Conservation (phyloP, 805 yeast genomes). For the Priceomyces melissophilus region DNA sequence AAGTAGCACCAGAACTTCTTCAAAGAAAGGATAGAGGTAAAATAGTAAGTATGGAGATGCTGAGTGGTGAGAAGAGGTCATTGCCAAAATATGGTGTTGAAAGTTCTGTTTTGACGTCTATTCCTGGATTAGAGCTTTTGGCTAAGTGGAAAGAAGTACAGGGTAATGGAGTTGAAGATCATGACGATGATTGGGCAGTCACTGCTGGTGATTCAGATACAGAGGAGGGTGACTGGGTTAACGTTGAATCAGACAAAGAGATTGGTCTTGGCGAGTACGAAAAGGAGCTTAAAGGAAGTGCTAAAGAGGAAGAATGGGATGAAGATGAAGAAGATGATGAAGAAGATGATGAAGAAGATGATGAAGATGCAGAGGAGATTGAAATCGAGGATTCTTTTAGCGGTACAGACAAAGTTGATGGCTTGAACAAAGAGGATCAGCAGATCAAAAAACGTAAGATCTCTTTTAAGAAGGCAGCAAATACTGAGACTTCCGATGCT, state of each 20-base stretch:
- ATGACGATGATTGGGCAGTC: conserved; percentile 60
- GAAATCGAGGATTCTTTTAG: too few species aligned
- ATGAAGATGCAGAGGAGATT: conserved; percentile 24
- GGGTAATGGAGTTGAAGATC: conserved; percentile 50
- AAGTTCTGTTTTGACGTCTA: conserved; percentile 55
- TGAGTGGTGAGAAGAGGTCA: conserved; percentile 51
- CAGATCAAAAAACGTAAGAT: conserved; percentile 29
- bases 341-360: conserved; percentile 15
- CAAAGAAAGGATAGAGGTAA: conserved; percentile 90
- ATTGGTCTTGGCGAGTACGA: conserved; percentile 52
- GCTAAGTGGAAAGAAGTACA: conserved; percentile 73
- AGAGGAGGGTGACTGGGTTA: conserved; percentile 92
- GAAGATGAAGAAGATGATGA: conserved; percentile 26
- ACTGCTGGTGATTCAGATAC: conserved; percentile 49
- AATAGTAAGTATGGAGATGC: conserved; percentile 77
- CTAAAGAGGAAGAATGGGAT: conserved; percentile 32
- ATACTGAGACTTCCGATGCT: neutral
- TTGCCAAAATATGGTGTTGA: conserved; percentile 74
- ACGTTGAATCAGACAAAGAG: conserved; percentile 78
- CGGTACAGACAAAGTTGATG: too few species aligned
- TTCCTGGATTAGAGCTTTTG: conserved; percentile 88
- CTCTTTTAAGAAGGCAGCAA: conserved; percentile 9
- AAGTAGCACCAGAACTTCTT: conserved; percentile 95
- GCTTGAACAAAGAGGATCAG: conserved; percentile 18
- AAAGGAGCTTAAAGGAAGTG: conserved; percentile 29